These are phyloP conservation scores for Cutaneotrichosporon mucoides DNA, from an alignment of 1,284 basidiomycete species.

Conservation along the genomic window DNA sequence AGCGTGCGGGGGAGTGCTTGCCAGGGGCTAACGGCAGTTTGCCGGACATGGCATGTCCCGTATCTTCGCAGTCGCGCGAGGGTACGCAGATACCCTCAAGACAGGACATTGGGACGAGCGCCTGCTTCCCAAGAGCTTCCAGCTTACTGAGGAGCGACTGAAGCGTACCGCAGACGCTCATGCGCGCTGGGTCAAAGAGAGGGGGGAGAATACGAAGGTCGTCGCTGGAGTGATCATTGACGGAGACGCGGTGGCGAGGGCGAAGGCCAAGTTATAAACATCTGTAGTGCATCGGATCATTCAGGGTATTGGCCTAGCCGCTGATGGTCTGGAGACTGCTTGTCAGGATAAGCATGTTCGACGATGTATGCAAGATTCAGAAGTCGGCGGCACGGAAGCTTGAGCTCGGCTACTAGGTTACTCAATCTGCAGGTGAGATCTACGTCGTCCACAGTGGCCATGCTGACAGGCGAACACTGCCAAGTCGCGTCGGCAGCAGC, in stretches of 20 bases:
- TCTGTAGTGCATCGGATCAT: too few relatives aligned
- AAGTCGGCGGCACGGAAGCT: too few relatives aligned
- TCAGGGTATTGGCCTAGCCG: too few relatives aligned
- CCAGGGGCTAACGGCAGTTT: constrained; percentile 2
- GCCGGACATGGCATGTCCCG: constrained; percentile 27
- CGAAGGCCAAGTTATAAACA: neutral
- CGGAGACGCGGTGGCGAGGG: neutral
- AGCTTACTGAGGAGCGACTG: constrained; percentile 23
- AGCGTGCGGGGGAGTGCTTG: too few relatives aligned
- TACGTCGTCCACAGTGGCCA: too few relatives aligned
- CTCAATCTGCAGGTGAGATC: too few relatives aligned
- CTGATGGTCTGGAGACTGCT: too few relatives aligned
- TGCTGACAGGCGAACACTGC: too few relatives aligned
- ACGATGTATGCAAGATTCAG: too few relatives aligned
- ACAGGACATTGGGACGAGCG: constrained; percentile 20
- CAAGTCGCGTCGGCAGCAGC: too few relatives aligned
- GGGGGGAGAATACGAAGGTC: neutral
- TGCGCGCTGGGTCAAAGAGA: neutral
- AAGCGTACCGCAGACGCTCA: constrained; percentile 5
- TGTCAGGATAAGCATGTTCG: too few relatives aligned
- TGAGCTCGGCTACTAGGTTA: too few relatives aligned
- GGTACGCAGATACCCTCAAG: constrained; percentile 18
- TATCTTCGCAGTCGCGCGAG: constrained; percentile 24
- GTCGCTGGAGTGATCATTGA: constrained; percentile 5
- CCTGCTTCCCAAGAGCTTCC: constrained; percentile 22